These are phyloP conservation scores for Gleditsia sinensis DNA, from an alignment of 306 rosid genomes.

Conservation along the genomic window DNA sequence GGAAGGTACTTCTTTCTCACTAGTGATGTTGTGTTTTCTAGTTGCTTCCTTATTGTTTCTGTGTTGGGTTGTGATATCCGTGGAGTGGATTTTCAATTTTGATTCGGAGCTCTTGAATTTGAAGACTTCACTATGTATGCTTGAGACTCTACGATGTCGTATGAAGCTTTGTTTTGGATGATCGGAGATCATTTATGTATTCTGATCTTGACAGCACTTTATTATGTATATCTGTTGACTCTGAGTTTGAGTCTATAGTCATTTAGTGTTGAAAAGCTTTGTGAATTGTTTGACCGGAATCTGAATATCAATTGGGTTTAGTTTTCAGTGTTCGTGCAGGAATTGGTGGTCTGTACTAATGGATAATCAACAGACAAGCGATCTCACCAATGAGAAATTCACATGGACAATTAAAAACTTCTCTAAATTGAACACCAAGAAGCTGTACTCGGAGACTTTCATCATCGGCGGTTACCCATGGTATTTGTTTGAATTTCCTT, in stretches of 20 bases:
- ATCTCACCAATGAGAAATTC: background rate
- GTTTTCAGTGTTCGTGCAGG: background rate
- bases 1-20: background rate
- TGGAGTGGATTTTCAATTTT: background rate
- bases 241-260: background rate
- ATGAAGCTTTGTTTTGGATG: background rate
- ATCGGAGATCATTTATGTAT: background rate
- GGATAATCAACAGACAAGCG: background rate
- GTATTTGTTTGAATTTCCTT: constrained; percentile 13
- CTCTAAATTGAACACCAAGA: constrained; percentile 10
- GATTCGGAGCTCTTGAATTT: background rate
- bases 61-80: no score
- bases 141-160: background rate
- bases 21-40: background rate
- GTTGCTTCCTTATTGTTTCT: background rate
- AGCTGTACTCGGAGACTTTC: background rate
- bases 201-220: background rate
- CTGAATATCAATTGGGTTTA: background rate
- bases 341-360: background rate
- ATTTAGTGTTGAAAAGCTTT: background rate
- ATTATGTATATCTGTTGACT: background rate
- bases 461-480: background rate
- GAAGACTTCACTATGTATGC: background rate
- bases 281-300: background rate
- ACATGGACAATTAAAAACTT: constrained; percentile 32